These are phyloP conservation scores for Neopestalotiopsis clavispora DNA, from an alignment of 2,329 filamentous ascomycete genomes.

Conservation along the genomic window DNA sequence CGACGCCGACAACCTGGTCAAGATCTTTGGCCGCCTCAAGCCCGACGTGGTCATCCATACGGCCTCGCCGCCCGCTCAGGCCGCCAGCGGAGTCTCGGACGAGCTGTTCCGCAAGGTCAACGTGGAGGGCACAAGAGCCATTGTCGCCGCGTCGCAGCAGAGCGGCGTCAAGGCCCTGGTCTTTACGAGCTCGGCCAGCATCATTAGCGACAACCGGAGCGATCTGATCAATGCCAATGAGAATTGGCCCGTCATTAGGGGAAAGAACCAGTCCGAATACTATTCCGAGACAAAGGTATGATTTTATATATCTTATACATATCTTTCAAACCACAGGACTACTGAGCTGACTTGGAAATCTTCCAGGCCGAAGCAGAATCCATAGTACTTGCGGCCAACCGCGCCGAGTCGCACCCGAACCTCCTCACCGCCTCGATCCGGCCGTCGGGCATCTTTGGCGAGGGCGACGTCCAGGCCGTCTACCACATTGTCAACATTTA, in stretches of 20 bases:
- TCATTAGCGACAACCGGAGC: slow-evolving; percentile 79
- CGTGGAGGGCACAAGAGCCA: slow-evolving; percentile 80
- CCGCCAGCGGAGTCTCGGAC: slow-evolving; percentile 57
- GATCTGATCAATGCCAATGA: slow-evolving; percentile 89
- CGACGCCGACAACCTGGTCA: slow-evolving; percentile 62
- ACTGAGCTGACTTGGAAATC: not conserved
- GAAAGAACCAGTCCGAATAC: slow-evolving; percentile 74
- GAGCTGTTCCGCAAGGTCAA: slow-evolving; percentile 81
- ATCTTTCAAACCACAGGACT: not conserved
- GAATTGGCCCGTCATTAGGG: slow-evolving; percentile 76
- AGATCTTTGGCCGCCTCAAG: slow-evolving; percentile 67
- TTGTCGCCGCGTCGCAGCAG: slow-evolving; percentile 75
- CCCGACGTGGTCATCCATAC: slow-evolving; percentile 92
- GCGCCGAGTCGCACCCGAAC: slow-evolving; percentile 52
- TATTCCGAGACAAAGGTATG: slow-evolving; percentile 89
- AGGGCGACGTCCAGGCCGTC: slow-evolving; percentile 80
- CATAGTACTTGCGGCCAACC: slow-evolving; percentile 78
- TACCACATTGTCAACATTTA: slow-evolving; percentile 76
- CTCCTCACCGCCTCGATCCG: slow-evolving; percentile 83
- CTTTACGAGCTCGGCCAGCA: slow-evolving; percentile 88
- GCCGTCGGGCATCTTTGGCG: slow-evolving; percentile 88
- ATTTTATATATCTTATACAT: not conserved
- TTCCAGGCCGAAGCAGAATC: slow-evolving; percentile 76
- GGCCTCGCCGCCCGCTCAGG: slow-evolving; percentile 70
- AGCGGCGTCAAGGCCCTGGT: slow-evolving; percentile 81